Conservation (phyloP, 2,329 filamentous ascomycete species). For the Orbilia blumenaviensis region DNA sequence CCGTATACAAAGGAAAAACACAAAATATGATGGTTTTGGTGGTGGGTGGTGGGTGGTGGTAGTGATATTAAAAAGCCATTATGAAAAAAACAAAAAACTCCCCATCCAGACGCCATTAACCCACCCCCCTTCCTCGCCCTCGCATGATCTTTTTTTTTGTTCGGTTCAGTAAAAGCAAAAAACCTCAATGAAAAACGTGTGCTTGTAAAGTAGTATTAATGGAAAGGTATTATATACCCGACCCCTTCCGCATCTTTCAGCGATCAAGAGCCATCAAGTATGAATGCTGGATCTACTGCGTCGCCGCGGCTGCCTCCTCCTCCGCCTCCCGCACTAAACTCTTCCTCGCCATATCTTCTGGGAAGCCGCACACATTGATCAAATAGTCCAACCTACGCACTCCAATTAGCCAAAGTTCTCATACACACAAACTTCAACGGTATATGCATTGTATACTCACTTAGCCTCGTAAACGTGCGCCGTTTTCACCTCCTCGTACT, state of each 20-base stretch:
- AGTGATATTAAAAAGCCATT: neutral
- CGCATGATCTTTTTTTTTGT: constrained; percentile 5
- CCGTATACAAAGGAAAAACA: neutral
- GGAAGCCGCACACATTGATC: constrained; percentile 70
- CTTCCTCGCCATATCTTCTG: constrained; percentile 66
- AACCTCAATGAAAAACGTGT: neutral
- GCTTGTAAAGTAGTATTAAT: neutral
- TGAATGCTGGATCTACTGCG: neutral
- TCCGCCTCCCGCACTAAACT: constrained; percentile 58
- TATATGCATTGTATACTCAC: constrained; percentile 69
- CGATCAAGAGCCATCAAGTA: neutral
- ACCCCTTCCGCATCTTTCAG: neutral
- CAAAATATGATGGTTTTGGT: neutral
- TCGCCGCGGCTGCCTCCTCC: neutral
- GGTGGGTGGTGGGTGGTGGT: neutral
- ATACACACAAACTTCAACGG: neutral
- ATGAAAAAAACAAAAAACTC: constrained; percentile 29
- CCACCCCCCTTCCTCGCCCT: neutral
- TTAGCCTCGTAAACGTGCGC: constrained; percentile 76
- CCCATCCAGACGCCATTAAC: constrained; percentile 26
- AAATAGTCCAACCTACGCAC: constrained; percentile 70
- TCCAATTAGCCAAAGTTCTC: constrained; percentile 16
- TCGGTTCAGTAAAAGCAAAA: neutral
- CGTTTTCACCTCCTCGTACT: constrained; percentile 76
- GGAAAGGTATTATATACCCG: constrained; percentile 15